A percentile compares a stretch with the other conserved stretches of the same genome.
Conservation (phyloP, 192 early-diverging fungal genomes). For the Backusella macrospora region DNA sequence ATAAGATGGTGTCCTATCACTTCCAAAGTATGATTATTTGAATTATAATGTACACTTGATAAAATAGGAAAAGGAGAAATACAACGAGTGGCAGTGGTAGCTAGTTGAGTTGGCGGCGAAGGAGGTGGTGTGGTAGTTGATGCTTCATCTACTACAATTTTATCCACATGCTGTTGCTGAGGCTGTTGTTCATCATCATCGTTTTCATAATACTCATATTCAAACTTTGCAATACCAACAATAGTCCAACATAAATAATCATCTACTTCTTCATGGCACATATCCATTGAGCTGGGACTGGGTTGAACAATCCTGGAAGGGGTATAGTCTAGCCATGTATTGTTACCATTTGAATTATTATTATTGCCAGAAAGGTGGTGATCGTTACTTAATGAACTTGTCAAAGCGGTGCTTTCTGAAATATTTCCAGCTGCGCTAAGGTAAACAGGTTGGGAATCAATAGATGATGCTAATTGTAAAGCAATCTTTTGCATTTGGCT, state of each 20-base stretch:
- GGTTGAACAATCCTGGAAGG: slow-evolving; percentile 21
- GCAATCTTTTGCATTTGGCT: slow-evolving; percentile 90
- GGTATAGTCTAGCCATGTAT: slow-evolving; percentile 31
- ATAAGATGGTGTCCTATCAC: slow-evolving; percentile 46
- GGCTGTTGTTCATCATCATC: slow-evolving; percentile 3
- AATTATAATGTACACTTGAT: slow-evolving; percentile 45
- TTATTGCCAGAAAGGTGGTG: neutral
- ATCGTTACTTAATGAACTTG: neutral
- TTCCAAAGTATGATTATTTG: slow-evolving; percentile 45
- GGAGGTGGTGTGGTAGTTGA: slow-evolving; percentile 35
- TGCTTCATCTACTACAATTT: neutral
- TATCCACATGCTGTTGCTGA: neutral
- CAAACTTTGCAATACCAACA: slow-evolving; percentile 71
- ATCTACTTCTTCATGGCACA: slow-evolving; percentile 54
- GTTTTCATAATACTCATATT: slow-evolving; percentile 28
- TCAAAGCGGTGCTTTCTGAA: slow-evolving; percentile 13
- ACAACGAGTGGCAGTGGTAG: neutral
- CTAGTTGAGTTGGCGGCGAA: slow-evolving; percentile 25
- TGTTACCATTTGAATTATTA: neutral
- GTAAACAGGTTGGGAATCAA: slow-evolving; percentile 27
- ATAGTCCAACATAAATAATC: slow-evolving; percentile 88
- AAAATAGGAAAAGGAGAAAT: slow-evolving; percentile 42
- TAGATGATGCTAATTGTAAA: slow-evolving; percentile 49
- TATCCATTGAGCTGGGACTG: neutral
- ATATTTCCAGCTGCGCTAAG: slow-evolving; percentile 38